phyloP scores from a whole-genome alignment of 2,329 filamentous ascomycete genomes.

The Madurella fahalii region DNA sequence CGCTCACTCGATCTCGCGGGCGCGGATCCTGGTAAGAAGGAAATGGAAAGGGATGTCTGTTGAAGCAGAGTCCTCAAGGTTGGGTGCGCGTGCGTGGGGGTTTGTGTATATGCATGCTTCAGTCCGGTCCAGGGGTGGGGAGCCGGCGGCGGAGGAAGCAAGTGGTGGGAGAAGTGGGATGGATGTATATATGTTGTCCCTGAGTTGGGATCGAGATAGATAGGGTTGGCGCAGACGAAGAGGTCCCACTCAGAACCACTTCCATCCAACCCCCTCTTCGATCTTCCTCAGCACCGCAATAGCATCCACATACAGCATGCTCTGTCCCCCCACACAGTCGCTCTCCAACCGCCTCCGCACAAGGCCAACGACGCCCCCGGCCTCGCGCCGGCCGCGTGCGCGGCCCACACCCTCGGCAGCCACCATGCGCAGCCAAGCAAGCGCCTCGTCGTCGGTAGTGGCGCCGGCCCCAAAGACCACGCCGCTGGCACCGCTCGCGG shows the following conservation, averaged over 20 bases:
- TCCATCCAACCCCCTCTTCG: conserved; percentile 41
- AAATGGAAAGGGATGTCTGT: background rate
- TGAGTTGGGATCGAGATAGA: too few species aligned
- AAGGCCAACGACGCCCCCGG: conserved; percentile 44
- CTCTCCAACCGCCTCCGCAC: conserved; percentile 44
- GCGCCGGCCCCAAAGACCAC: background rate
- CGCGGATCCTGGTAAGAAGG: background rate
- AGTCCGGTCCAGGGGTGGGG: too few species aligned
- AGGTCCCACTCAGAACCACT: conserved; percentile 35
- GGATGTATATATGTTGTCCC: too few species aligned
- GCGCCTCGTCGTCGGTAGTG: conserved; percentile 23
- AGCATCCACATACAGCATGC: conserved; percentile 50
- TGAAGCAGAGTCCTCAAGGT: background rate
- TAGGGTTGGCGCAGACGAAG: too few species aligned
- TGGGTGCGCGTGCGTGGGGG: too few species aligned
- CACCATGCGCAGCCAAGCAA: conserved; percentile 39
- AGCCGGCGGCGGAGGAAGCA: background rate
- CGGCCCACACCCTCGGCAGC: conserved; percentile 36
- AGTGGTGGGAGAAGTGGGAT: too few species aligned
- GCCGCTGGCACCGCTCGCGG: background rate
- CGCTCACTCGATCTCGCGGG: too few species aligned
- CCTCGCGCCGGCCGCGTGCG: conserved; percentile 39
- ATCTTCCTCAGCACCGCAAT: conserved; percentile 49
- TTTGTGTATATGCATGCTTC: too few species aligned
- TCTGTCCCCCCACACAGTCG: conserved; percentile 47